phyloP scores from a whole-genome alignment of 345 rosid species.

The Rhodamnia argentea region DNA sequence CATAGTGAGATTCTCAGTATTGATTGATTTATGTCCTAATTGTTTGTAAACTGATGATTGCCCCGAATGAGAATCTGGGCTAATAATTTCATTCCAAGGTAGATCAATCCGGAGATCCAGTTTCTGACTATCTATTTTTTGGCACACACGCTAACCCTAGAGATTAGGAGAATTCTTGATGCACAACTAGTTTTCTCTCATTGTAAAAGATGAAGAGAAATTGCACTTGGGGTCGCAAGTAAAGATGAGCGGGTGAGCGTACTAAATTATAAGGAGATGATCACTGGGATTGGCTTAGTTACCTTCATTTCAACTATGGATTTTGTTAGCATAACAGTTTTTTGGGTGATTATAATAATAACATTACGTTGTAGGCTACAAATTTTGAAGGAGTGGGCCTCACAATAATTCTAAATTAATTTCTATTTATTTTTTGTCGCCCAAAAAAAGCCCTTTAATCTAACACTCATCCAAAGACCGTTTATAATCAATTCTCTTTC shows the following conservation, averaged over 20 bases:
- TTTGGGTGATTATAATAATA: too few species aligned
- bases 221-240: not conserved
- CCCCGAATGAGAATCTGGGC: not conserved
- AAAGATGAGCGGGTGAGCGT: not conserved
- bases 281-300: not conserved
- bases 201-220: not conserved
- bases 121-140: not conserved
- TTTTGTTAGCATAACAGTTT: not conserved
- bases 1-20: not conserved
- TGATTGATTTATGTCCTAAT: not conserved
- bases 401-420: too few species aligned
- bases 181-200: not conserved
- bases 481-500: too few species aligned
- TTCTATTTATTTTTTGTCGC: too few species aligned
- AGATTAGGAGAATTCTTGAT: not conserved
- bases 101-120: not conserved
- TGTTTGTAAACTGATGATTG: not conserved
- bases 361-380: too few species aligned
- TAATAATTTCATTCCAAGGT: not conserved
- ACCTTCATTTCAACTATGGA: not conserved
- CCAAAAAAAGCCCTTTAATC: too few species aligned
- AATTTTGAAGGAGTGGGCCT: too few species aligned
- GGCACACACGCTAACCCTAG: not conserved
- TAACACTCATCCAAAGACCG: too few species aligned
- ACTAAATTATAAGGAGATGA: not conserved